These are phyloP conservation scores for Eimeria falciformis DNA, from an alignment of 169 alveolate species.

Conservation along the genomic window DNA sequence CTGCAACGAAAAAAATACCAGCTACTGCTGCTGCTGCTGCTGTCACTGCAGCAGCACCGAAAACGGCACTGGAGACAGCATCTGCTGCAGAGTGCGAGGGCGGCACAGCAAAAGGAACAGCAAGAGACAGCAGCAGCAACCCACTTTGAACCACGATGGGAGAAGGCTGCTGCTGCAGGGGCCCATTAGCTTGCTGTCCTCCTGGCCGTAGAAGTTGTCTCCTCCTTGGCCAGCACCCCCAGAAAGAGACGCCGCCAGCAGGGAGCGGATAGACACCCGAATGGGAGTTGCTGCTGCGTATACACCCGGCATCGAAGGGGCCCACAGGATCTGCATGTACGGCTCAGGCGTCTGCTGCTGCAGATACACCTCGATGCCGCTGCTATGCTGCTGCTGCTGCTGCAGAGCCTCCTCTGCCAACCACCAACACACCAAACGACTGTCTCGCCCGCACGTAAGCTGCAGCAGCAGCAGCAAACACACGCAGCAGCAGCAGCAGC, in stretches of 20 bases:
- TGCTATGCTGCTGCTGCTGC: conserved; percentile 60
- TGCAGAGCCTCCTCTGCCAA: conserved; percentile 18
- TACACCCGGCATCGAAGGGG: conserved; percentile 71
- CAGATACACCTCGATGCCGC: conserved; percentile 68
- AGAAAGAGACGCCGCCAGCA: neutral
- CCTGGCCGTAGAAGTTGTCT: neutral
- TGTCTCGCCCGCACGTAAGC: conserved; percentile 77
- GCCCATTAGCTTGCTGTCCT: conserved; percentile 52
- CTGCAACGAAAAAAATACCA: too few relatives aligned
- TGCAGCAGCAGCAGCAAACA: conserved; percentile 50
- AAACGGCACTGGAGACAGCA: too few relatives aligned
- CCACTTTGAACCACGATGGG: conserved; percentile 72
- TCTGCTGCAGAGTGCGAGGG: too few relatives aligned
- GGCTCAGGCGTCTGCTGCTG: conserved; percentile 74
- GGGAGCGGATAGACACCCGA: conserved; percentile 37
- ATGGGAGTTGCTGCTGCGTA: conserved; percentile 75
- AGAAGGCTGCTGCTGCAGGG: conserved; percentile 33
- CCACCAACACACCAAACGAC: conserved; percentile 77
- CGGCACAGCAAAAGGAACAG: neutral
- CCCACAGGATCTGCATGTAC: conserved; percentile 71
- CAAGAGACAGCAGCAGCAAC: neutral
- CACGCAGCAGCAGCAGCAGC: neutral
- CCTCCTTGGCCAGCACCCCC: neutral
- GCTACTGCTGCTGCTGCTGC: too few relatives aligned
- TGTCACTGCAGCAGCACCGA: too few relatives aligned